Conservation (phyloP, 2,329 filamentous ascomycete genomes). For the Furcasterigmium furcatum region DNA sequence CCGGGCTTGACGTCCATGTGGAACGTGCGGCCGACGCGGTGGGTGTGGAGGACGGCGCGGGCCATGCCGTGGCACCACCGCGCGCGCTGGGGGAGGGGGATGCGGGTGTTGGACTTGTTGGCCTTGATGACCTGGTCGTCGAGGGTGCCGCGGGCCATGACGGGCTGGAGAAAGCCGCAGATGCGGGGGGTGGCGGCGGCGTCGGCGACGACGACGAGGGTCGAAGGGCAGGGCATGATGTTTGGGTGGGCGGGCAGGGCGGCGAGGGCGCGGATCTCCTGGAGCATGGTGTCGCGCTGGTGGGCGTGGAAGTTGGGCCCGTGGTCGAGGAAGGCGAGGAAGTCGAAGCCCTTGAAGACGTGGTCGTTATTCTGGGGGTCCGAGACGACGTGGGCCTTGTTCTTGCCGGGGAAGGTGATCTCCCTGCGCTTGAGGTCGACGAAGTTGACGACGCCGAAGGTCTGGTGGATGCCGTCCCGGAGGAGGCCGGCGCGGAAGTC, state of each 20-base stretch:
- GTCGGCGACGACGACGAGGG: conserved; percentile 8
- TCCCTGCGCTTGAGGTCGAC: conserved; percentile 4
- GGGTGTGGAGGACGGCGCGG: conserved; percentile 15
- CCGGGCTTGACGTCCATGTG: conserved; percentile 26
- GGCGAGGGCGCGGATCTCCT: conserved; percentile 11
- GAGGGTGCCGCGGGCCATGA: conserved; percentile 9
- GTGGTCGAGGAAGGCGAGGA: conserved; percentile 5
- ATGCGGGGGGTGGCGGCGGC: not conserved
- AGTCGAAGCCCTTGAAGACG: conserved; percentile 15
- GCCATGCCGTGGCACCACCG: conserved; percentile 20
- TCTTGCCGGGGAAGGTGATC: conserved; percentile 10
- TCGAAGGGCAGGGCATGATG: conserved; percentile 12
- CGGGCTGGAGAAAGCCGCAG: conserved; percentile 14
- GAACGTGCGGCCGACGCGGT: conserved; percentile 15
- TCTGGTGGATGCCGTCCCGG: not conserved
- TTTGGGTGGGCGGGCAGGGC: conserved; percentile 13
- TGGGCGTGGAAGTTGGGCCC: conserved; percentile 4
- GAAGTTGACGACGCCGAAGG: conserved; percentile 7
- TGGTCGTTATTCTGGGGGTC: not conserved
- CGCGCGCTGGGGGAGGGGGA: conserved; percentile 12
- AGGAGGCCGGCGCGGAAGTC: not conserved
- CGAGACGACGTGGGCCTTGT: conserved; percentile 8
- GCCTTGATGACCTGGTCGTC: conserved; percentile 11
- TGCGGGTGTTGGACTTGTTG: conserved; percentile 6
- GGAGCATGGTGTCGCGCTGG: conserved; percentile 10